Base-by-base conservation (phyloP, 805 yeast species). In the Ogataea minuta region DNA sequence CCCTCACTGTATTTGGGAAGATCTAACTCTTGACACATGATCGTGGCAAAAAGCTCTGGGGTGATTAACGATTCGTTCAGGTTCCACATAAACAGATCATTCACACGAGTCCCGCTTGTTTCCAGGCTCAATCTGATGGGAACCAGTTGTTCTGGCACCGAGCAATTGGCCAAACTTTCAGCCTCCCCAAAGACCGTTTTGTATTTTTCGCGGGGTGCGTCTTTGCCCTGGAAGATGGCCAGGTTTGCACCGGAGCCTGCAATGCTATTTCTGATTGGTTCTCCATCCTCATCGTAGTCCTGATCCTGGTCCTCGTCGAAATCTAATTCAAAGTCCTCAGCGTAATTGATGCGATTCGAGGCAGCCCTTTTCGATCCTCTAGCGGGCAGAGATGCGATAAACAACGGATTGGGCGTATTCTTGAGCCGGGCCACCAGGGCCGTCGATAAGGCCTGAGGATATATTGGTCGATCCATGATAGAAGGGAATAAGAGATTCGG, bases 11-110 rank as follows among this genome's bases (percentile, higher is more conserved):
- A 69, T 19, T 66, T 72, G 4, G 95, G 86, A 26, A 93, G 73
- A 44, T 89, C 96, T 48, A 93, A 69, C 51, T 93, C 99, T 39
- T 77, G 76, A 53, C 95, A 81, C 53, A 90, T 75, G 19, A 87
- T 75, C 10, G 76, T 68, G 0, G 96, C 91, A 64, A 79, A 74
- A 41, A 79, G 76, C 44, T 79, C 85, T 1, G 95, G 95, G 2
- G 87, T 77, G 16, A 84, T 63, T 16, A 80, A 67, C 4, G 72
- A 60, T 50, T 84, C 90, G 52, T 77, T 72, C 23, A 79, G 47
- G 53, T 84, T 84, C 93, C 93, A 84, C 72, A 84, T 66, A 50
- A 84, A 76, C 42, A 77, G 74, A 54, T 84, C 95, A 12, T 74
- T 75, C 15, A 85, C 67, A 24, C 60, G 53, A 2, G 71, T 70